A percentile compares a stretch with the other conserved stretches of the same genome.
Evolutionary conservation across 139 green algal species (phyloP).

Genomic region (Chlorella sp.): DNA sequence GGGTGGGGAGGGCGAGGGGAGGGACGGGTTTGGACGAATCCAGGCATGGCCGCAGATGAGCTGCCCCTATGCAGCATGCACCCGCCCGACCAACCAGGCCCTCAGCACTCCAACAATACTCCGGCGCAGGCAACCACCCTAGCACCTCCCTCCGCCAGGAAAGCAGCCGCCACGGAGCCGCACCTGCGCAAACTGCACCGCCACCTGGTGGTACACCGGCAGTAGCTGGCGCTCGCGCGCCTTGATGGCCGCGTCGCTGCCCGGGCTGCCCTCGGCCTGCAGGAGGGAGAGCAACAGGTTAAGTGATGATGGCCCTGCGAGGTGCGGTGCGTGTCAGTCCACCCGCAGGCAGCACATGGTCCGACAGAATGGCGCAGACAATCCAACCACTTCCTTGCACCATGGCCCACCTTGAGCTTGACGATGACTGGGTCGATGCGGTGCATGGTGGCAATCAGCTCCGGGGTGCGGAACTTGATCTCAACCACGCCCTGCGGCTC

Average conservation of each 20-base stretch:
- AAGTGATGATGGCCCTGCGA: not conserved
- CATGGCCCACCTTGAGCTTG: constrained; percentile 61
- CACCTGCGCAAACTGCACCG: constrained; percentile 90
- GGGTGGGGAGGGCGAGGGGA: no score
- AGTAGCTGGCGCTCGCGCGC: constrained; percentile 81
- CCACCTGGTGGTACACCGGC: constrained; percentile 89
- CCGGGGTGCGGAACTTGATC: constrained; percentile 95
- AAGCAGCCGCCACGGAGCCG: not conserved
- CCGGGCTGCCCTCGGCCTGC: constrained; percentile 32
- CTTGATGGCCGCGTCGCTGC: constrained; percentile 56
- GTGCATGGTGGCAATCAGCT: constrained; percentile 91
- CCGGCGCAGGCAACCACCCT: no score
- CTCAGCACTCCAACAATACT: not conserved
- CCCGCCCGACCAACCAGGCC: not conserved
- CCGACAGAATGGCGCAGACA: no score
- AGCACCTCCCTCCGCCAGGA: no score
- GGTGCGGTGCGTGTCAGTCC: no score
- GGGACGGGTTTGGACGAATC: no score
- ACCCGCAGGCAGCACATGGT: no score
- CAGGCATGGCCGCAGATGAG: no score
- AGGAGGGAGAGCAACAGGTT: not conserved
- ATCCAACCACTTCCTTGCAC: no score
- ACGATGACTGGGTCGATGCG: constrained; percentile 84
- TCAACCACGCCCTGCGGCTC: constrained; percentile 98
- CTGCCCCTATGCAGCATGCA: not conserved